Evolutionary conservation across 306 rosid species (phyloP).

Genomic region (Cicer arietinum): DNA sequence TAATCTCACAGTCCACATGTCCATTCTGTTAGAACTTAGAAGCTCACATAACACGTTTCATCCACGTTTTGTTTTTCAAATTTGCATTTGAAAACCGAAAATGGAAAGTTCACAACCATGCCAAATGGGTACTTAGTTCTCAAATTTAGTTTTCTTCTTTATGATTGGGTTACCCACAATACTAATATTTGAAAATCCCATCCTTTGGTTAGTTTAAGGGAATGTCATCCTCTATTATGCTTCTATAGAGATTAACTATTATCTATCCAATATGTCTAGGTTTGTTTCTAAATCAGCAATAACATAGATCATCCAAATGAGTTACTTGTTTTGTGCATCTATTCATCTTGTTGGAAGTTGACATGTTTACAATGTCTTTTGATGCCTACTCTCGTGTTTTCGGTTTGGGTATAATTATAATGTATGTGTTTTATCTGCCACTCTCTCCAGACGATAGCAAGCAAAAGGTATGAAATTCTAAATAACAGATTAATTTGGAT

Average conservation of each 20-base stretch:
- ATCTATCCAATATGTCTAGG: constrained; percentile 3
- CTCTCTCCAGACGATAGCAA: constrained; percentile 2
- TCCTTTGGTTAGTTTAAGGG: neutral
- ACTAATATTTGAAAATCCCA: neutral
- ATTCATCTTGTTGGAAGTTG: constrained; percentile 15
- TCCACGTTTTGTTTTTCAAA: too few species aligned
- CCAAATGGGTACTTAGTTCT: neutral
- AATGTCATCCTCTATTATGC: neutral
- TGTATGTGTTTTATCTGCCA: constrained; percentile 21
- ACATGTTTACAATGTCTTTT: constrained; percentile 10
- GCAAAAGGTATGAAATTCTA: neutral
- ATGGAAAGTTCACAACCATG: neutral
- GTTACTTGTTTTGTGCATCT: constrained; percentile 10
- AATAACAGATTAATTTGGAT: constrained; percentile 16
- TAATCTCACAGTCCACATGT: neutral
- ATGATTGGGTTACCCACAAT: neutral
- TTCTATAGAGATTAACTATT: neutral
- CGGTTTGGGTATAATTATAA: neutral
- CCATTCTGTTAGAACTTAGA: neutral
- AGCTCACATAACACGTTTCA: neutral
- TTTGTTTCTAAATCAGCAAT: neutral
- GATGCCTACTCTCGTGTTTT: constrained; percentile 24
- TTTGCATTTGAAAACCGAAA: too few species aligned
- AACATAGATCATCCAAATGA: neutral
- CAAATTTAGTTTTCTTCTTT: neutral